These are phyloP conservation scores for Parascedosporium putredinis DNA, from an alignment of 2,329 filamentous ascomycete species.

Conservation along the genomic window DNA sequence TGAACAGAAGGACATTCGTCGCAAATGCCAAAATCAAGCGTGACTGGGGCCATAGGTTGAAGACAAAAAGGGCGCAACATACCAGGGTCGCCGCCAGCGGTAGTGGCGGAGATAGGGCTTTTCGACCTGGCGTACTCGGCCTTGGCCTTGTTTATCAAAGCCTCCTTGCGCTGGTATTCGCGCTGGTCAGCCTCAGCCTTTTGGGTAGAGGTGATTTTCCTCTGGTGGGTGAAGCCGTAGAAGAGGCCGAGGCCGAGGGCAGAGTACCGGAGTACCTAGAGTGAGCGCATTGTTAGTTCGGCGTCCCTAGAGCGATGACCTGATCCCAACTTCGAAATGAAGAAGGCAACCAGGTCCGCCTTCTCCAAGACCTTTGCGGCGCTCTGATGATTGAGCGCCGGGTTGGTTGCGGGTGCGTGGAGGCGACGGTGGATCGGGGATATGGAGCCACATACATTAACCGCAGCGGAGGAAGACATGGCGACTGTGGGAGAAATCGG, in stretches of 20 bases:
- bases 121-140: constrained; percentile 73
- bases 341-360: too few species aligned
- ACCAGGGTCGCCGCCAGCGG: constrained; percentile 18
- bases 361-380: too few species aligned
- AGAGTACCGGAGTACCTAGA: constrained; percentile 91
- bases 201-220: constrained; percentile 62
- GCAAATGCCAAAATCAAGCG: neutral
- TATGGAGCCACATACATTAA: constrained; percentile 8
- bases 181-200: constrained; percentile 61
- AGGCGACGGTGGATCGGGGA: neutral
- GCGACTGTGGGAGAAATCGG: constrained; percentile 1
- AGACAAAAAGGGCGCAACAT: constrained; percentile 10
- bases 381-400: too few species aligned
- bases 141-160: constrained; percentile 88
- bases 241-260: constrained; percentile 84
- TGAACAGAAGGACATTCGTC: neutral
- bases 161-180: constrained; percentile 85
- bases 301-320: too few species aligned
- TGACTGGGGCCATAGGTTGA: neutral
- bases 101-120: constrained; percentile 35
- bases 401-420: neutral
- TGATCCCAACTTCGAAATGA: too few species aligned
- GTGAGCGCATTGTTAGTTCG: constrained; percentile 5
- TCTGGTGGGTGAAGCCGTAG: constrained; percentile 94
- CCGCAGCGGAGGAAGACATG: constrained; percentile 7